These are phyloP conservation scores for Fagopyrum esculentum DNA, from an alignment of 148 eudicot genomes.

Conservation along the genomic window DNA sequence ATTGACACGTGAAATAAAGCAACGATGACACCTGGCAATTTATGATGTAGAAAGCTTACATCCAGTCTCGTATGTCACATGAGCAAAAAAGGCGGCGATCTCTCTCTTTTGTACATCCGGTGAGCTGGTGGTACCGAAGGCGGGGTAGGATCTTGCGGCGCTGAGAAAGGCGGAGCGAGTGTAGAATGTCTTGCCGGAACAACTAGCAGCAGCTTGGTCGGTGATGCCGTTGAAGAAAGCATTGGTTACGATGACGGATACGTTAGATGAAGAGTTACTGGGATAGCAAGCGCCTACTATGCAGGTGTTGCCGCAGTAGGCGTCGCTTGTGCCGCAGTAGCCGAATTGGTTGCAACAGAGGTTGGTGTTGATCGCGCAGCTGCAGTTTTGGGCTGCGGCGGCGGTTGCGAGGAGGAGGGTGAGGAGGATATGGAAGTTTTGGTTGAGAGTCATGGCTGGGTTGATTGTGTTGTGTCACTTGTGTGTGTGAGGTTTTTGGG, in stretches of 20 bases:
- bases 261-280: not conserved
- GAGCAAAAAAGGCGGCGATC: conserved; percentile 28
- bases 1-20: no score
- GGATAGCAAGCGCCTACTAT: conserved; percentile 6
- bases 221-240: conserved; percentile 23
- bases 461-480: no score
- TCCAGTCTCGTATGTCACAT: conserved; percentile 27
- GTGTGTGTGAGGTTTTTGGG: no score
- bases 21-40: no score
- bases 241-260: conserved; percentile 12
- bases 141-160: conserved; percentile 14
- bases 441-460: no score
- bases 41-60: conserved; percentile 11
- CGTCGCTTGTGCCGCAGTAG: conserved; percentile 9
- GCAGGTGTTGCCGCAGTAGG: conserved; percentile 7
- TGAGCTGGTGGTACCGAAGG: conserved; percentile 22
- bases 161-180: conserved; percentile 18
- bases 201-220: conserved; percentile 10
- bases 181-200: conserved; percentile 21
- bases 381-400: conserved; percentile 3
- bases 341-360: conserved; percentile 8
- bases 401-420: no score
- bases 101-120: conserved; percentile 19
- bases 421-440: no score
- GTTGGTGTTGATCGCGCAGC: not conserved